These are phyloP conservation scores for Trichoderma sp. DNA, from an alignment of 2,329 filamentous ascomycete species.

Conservation along the genomic window DNA sequence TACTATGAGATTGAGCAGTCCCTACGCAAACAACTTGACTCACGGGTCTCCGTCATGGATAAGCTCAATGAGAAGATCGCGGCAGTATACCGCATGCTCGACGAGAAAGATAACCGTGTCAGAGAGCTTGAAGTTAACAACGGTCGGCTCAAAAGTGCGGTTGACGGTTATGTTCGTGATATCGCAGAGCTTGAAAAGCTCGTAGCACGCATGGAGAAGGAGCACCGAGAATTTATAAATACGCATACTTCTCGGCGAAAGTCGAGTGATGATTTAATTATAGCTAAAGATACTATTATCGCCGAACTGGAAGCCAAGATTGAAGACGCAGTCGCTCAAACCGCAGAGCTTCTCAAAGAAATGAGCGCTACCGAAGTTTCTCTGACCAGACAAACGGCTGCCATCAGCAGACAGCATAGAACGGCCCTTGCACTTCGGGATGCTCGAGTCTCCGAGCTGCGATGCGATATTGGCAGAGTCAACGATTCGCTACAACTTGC, in stretches of 20 bases:
- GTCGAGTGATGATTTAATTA: slow-evolving; percentile 34
- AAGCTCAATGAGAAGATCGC: slow-evolving; percentile 34
- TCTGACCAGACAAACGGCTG: background rate
- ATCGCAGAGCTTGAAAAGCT: slow-evolving; percentile 53
- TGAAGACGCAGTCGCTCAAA: slow-evolving; percentile 9
- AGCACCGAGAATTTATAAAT: slow-evolving; percentile 32
- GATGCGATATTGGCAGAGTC: background rate
- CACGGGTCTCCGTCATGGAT: slow-evolving; percentile 52
- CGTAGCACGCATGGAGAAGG: slow-evolving; percentile 47
- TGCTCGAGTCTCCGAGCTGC: background rate
- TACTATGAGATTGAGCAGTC: slow-evolving; percentile 57
- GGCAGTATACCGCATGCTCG: slow-evolving; percentile 34
- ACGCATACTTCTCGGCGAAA: slow-evolving; percentile 37
- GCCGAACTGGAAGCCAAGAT: slow-evolving; percentile 47
- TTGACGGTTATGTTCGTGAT: slow-evolving; percentile 54
- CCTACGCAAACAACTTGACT: slow-evolving; percentile 55
- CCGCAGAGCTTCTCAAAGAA: background rate
- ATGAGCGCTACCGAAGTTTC: background rate
- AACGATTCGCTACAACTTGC: background rate
- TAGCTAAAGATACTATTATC: slow-evolving; percentile 39
- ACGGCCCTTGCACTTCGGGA: background rate
- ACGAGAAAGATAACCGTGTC: slow-evolving; percentile 40
- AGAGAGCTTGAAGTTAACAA: slow-evolving; percentile 50
- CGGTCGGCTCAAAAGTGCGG: slow-evolving; percentile 50
- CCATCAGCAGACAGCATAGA: background rate